Evolutionary conservation across 768 basidiomycete genomes (phyloP).

Genomic region (Cyclocybe aegerita): DNA sequence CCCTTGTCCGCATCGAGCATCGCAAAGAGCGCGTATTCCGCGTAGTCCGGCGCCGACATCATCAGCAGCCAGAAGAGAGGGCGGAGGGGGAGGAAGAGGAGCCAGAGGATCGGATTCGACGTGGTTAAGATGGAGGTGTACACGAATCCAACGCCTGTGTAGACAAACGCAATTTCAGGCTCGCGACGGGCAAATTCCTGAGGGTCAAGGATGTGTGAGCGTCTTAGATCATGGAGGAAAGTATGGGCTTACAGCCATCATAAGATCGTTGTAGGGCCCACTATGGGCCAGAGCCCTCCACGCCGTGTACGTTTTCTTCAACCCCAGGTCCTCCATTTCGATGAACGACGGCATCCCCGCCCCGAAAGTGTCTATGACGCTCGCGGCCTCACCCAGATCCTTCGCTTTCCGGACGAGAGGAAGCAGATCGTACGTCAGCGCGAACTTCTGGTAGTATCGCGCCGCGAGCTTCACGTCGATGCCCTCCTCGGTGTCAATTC

Average conservation of each 20-base stretch:
- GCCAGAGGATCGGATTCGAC: constrained; percentile 10
- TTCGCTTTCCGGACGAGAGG: constrained; percentile 33
- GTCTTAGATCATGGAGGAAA: too few relatives aligned
- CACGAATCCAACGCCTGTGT: constrained; percentile 41
- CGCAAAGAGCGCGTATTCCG: constrained; percentile 31
- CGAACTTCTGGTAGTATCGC: constrained; percentile 37
- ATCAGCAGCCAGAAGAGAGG: constrained; percentile 22
- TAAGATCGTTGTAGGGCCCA: constrained; percentile 33
- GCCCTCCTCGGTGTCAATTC: constrained; percentile 38
- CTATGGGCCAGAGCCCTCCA: constrained; percentile 18
- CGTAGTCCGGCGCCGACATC: constrained; percentile 20
- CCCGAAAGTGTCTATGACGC: constrained; percentile 31
- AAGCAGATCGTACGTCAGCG: constrained; percentile 33
- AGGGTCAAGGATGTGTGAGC: background rate
- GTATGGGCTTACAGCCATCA: constrained; percentile 25
- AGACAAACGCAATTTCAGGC: constrained; percentile 42
- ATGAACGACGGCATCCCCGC: constrained; percentile 22
- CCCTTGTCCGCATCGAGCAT: constrained; percentile 24
- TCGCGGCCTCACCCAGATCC: constrained; percentile 34
- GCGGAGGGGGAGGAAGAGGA: constrained; percentile 14
- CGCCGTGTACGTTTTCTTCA: constrained; percentile 29
- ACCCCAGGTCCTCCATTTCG: constrained; percentile 32
- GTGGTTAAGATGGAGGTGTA: constrained; percentile 22
- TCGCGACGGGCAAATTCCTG: constrained; percentile 39
- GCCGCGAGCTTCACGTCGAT: constrained; percentile 35